A percentile compares a stretch with the other conserved stretches of the same genome.
phyloP scores from a whole-genome alignment of 768 basidiomycete species.

The Mycena haematopus region DNA sequence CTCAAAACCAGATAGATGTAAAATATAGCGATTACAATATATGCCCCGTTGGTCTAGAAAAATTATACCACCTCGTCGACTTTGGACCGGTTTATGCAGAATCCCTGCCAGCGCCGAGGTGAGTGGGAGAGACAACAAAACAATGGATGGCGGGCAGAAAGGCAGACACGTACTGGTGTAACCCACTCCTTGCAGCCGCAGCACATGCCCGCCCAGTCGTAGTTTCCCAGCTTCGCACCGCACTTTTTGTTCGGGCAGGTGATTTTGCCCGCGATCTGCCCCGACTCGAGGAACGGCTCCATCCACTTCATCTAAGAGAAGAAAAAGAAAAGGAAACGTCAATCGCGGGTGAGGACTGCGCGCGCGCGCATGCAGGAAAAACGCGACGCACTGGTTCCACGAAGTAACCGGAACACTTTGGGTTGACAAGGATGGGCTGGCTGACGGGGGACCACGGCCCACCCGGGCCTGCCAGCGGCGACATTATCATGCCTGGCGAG shows the following conservation, averaged over 20 bases:
- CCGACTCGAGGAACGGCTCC: conserved; percentile 79
- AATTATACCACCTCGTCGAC: conserved; percentile 61
- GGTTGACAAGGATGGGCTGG: conserved; percentile 74
- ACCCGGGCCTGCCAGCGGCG: conserved; percentile 31
- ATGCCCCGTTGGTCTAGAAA: not conserved
- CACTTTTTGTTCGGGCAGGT: conserved; percentile 93
- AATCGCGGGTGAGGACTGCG: not conserved
- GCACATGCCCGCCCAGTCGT: conserved; percentile 94
- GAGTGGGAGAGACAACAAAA: not conserved
- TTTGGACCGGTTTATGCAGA: conserved; percentile 72
- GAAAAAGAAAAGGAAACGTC: not conserved
- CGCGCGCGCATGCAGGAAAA: no score
- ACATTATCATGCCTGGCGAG: conserved; percentile 24
- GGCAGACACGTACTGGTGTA: conserved; percentile 73
- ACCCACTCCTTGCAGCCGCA: conserved; percentile 95
- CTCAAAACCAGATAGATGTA: not conserved
- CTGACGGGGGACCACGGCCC: conserved; percentile 43
- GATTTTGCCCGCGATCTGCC: conserved; percentile 87
- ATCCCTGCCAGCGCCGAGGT: conserved; percentile 48
- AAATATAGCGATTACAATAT: conserved; percentile 4
- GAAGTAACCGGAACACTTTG: conserved; percentile 95
- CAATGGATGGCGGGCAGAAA: not conserved
- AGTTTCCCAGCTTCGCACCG: conserved; percentile 90
- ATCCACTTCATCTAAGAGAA: conserved; percentile 91
- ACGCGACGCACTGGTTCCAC: conserved; percentile 86